phyloP scores from a whole-genome alignment of 2,329 filamentous ascomycete species.

The Claviceps africana region DNA sequence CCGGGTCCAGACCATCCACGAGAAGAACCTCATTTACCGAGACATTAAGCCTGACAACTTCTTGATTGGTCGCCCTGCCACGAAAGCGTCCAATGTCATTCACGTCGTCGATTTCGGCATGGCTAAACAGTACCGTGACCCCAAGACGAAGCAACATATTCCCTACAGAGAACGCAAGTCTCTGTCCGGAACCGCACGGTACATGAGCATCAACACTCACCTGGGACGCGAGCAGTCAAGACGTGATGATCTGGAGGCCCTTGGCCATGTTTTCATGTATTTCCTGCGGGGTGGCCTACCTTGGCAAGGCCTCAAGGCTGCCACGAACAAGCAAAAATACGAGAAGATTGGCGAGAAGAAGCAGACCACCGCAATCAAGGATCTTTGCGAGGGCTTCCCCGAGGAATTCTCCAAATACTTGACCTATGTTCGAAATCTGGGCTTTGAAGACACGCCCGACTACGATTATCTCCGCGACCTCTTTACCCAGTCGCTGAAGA shows the following conservation, averaged over 20 bases:
- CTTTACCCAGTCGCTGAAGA: constrained; percentile 91
- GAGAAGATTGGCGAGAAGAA: constrained; percentile 99
- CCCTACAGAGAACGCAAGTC: constrained; percentile 96
- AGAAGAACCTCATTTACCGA: constrained; percentile 98
- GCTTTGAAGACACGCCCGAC: constrained; percentile 95
- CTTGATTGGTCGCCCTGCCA: constrained; percentile 88
- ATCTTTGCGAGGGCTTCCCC: constrained; percentile 89
- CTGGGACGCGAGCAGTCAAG: constrained; percentile 90
- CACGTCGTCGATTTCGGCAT: constrained; percentile 99
- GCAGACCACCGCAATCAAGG: constrained; percentile 92
- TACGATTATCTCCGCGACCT: constrained; percentile 96
- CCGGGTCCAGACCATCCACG: constrained; percentile 98
- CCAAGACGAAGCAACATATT: constrained; percentile 98
- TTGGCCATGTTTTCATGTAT: constrained; percentile 64
- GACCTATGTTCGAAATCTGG: constrained; percentile 91
- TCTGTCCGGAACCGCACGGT: constrained; percentile 86
- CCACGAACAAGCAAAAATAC: constrained; percentile 89
- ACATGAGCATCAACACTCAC: constrained; percentile 99
- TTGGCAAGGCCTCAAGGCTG: constrained; percentile 61
- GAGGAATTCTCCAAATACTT: constrained; percentile 97
- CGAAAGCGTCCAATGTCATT: constrained; percentile 93
- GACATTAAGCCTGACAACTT: constrained; percentile 99
- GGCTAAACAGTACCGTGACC: constrained; percentile 98
- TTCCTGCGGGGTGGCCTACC: constrained; percentile 57
- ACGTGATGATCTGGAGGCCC: constrained; percentile 85